phyloP scores from a whole-genome alignment of 352 stramenopile genomes.

The Globisporangium alternatum region DNA sequence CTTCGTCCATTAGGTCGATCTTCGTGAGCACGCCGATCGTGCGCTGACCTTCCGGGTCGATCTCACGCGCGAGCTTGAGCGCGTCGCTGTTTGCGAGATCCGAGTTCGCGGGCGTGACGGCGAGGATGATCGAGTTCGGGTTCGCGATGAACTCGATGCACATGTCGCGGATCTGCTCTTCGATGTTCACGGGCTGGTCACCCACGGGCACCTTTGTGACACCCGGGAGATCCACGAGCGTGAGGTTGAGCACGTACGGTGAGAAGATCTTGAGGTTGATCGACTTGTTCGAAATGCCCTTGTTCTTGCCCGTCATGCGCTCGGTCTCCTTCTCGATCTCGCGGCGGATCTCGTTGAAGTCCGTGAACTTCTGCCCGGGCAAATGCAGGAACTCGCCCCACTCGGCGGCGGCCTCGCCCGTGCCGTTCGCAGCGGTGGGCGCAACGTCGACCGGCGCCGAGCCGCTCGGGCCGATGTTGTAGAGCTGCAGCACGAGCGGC shows the following conservation, averaged over 20 bases:
- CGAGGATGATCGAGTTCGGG: conserved; percentile 99
- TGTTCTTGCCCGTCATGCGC: conserved; percentile 94
- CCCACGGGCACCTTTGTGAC: conserved; percentile 98
- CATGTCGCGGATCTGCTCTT: conserved; percentile 99
- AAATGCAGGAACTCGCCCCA: conserved; percentile 99
- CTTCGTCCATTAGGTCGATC: conserved; percentile 99
- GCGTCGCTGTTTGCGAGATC: conserved; percentile 99
- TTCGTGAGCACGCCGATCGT: conserved; percentile 99
- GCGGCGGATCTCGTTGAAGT: conserved; percentile 96
- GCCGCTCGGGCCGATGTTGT: conserved; percentile 74
- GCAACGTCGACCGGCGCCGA: conserved; percentile 19
- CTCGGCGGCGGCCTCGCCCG: conserved; percentile 67
- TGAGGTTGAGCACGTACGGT: conserved; percentile 97
- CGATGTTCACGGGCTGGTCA: conserved; percentile 99
- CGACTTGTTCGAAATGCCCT: conserved; percentile 97
- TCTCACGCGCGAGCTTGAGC: conserved; percentile 96
- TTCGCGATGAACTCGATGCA: conserved; percentile 98
- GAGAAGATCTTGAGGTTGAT: conserved; percentile 99
- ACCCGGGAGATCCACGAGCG: conserved; percentile 98
- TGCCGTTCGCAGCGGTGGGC: conserved; percentile 18
- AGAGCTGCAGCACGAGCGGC: conserved; percentile 98
- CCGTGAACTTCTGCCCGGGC: conserved; percentile 93
- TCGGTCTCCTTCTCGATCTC: conserved; percentile 99
- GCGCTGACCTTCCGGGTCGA: conserved; percentile 90
- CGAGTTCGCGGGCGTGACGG: conserved; percentile 98